Percentiles rank a stretch among this genome's conserved stretches.
Evolutionary conservation across 305 asterid species (phyloP).

Genomic region (Fraxinus baroniana): DNA sequence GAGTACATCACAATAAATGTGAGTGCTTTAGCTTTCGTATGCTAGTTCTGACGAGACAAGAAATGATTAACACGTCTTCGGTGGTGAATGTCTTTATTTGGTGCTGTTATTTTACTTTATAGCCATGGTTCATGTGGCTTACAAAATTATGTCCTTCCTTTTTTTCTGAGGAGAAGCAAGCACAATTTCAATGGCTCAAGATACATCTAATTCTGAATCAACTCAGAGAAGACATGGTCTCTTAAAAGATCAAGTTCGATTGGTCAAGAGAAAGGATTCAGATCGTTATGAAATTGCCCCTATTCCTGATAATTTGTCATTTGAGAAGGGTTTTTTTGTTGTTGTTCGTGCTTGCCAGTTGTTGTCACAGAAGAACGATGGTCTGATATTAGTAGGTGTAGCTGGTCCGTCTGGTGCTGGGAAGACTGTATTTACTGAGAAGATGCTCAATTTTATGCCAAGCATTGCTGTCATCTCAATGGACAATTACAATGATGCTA

Average conservation of each 20-base stretch:
- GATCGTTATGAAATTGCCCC: conserved; percentile 75
- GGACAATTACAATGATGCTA: conserved; percentile 97
- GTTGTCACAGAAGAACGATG: conserved; percentile 84
- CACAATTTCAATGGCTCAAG: conserved; percentile 49
- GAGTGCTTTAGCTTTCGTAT: conserved; percentile 11
- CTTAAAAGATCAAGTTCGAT: conserved; percentile 88
- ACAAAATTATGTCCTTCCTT: conserved; percentile 8
- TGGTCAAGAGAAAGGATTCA: conserved; percentile 76
- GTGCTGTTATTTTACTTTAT: background rate
- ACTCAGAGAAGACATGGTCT: conserved; percentile 68
- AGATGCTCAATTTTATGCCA: conserved; percentile 87
- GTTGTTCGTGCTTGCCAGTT: conserved; percentile 90
- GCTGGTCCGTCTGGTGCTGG: conserved; percentile 99
- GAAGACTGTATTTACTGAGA: conserved; percentile 90
- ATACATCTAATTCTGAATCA: conserved; percentile 40
- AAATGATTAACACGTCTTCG: background rate
- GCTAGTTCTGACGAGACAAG: background rate
- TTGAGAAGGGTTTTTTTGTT: conserved; percentile 97
- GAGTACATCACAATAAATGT: conserved; percentile 5
- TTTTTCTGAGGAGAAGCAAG: conserved; percentile 34
- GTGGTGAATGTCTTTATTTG: conserved; percentile 1
- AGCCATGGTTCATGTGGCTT: conserved; percentile 2
- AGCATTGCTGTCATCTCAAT: conserved; percentile 91
- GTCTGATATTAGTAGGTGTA: conserved; percentile 73
- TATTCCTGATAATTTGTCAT: conserved; percentile 74